These are phyloP conservation scores for Ogataea pignaliae DNA, from an alignment of 805 yeast species.

Conservation along the genomic window DNA sequence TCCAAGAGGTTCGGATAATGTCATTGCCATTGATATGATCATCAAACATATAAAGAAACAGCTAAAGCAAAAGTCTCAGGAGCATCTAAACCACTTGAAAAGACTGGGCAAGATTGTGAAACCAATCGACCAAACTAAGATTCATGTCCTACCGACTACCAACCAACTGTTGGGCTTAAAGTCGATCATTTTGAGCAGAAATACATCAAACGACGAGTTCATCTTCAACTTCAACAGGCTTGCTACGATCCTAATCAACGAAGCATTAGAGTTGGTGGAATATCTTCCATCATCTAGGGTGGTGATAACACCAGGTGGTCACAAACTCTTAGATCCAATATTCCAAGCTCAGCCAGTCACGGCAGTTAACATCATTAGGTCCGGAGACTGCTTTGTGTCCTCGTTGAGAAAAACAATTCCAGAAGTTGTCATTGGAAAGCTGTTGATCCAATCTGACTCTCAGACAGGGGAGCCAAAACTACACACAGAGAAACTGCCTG, in stretches of 20 bases:
- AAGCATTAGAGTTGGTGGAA: slow-evolving; percentile 58
- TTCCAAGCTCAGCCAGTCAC: slow-evolving; percentile 44
- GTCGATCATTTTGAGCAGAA: slow-evolving; percentile 57
- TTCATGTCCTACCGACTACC: slow-evolving; percentile 40
- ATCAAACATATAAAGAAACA: slow-evolving; percentile 76
- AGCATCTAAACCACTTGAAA: slow-evolving; percentile 63
- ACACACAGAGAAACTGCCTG: slow-evolving; percentile 76
- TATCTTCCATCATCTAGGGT: slow-evolving; percentile 26
- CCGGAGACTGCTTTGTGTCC: slow-evolving; percentile 89
- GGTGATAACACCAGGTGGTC: slow-evolving; percentile 39
- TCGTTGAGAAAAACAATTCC: slow-evolving; percentile 76
- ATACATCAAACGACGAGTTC: slow-evolving; percentile 67
- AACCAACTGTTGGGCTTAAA: slow-evolving; percentile 71
- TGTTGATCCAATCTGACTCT: slow-evolving; percentile 83
- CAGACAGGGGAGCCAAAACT: slow-evolving; percentile 91
- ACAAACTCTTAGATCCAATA: slow-evolving; percentile 23
- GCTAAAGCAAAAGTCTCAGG: slow-evolving; percentile 55
- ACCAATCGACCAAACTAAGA: slow-evolving; percentile 28
- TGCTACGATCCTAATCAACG: slow-evolving; percentile 63
- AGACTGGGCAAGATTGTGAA: slow-evolving; percentile 44
- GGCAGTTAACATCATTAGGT: slow-evolving; percentile 77
- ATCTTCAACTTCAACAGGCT: slow-evolving; percentile 82
- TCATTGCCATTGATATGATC: slow-evolving; percentile 73
- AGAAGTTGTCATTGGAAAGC: slow-evolving; percentile 73
- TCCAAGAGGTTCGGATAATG: slow-evolving; percentile 87